Evolutionary conservation across 805 yeast genomes (phyloP), one percentile per base, ranked within the genome.

Genomic region (Metschnikowia gelsemii): DNA sequence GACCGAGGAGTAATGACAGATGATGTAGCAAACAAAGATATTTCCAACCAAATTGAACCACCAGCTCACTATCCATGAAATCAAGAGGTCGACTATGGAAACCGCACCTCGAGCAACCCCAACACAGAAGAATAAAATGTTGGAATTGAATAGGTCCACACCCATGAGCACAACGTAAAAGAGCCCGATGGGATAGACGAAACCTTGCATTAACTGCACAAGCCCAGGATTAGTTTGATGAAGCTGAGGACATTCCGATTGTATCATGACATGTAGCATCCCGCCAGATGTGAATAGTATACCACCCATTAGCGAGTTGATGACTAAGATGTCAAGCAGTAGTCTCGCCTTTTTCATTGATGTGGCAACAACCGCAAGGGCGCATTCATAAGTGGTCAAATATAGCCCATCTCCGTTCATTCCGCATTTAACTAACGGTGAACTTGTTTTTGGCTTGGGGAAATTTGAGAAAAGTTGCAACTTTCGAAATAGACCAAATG

Each of bases 291-390:
- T 63, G 59, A 86, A 85, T 3, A 86, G 58, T 1, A 83, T 49
- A 0, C 88, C 93, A 3, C 89, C 95, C 46, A 83, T 64, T 4
- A 84, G 58, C 0, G 89, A 79, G 56, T 84, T 84, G 16, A 84
- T 54, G 0, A 78, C 49, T n/a, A 86, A 57, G 1, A 81, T 72
- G 43, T 80, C 82, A 4, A 79, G 50, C 48, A 79, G 72, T 21
- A 84, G 70, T 59, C 95, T 71, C 3, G 90, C 76, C 55, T 86
- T 86, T 61, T 86, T 86, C 93, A 85, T 85, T 2, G 88, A 72
- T 0, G 93, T 86, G 7, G 95, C 95, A 14, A 85, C 91, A 29
- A 84, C 83, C 0, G 95, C 93, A 37, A 86, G 61, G 0, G 93
- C 93, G 2, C 91, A 81, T 54, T 86, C 95, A 62, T 85, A 81